Base-by-base conservation (phyloP, 2,329 filamentous ascomycete genomes). In the Daldinia sp. region DNA sequence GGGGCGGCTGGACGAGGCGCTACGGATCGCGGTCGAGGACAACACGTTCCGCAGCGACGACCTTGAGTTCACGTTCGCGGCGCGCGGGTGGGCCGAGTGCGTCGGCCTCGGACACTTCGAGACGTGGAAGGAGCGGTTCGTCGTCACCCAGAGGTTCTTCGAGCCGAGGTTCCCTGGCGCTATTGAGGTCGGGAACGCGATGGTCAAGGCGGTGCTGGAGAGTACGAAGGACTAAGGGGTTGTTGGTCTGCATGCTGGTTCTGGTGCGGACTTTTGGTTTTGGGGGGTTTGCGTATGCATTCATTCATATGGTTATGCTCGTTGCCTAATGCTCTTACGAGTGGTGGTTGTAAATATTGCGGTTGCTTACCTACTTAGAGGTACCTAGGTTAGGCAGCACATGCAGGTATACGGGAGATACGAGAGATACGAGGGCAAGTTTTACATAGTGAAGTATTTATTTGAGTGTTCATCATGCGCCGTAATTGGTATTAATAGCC, bases 11-110 rank as follows among this genome's bases (percentile, higher is more conserved):
- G 91, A 97, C 57, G 93, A 96, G 78, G 92, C 92, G 26, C 88
- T 99, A 74, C 87, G 91, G 55, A 96, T 93, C 6, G 95, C 94
- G 2, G 89, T 98, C 74, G 88, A 95, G 71, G 95, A 99, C 80
- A 91, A 92, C 74, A 95, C 91, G 0, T 99, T 98, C 82, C 88
- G 96, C n/a, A 92, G 91, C 26, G 96, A 99, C 77, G 96, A 99
- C 79, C 84, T 99, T 63, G 96, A 99, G 81, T 99, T 99, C 78
- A 97, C 95, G 0, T 98, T 99, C 82, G 97, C 96, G 1, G 97
- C 97, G 28, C 86, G 94, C 63, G 96, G 94, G 5, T 99, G 96
- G 96, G 96, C 93, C 44, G 94, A 98, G 79, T 94, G 94, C 68
- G 96, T 99, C 42, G 90, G 88, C 28, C 89, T 97, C 68, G 93